Base-by-base conservation (phyloP, 352 stramenopile species). In the Globisporangium abappressorium region DNA sequence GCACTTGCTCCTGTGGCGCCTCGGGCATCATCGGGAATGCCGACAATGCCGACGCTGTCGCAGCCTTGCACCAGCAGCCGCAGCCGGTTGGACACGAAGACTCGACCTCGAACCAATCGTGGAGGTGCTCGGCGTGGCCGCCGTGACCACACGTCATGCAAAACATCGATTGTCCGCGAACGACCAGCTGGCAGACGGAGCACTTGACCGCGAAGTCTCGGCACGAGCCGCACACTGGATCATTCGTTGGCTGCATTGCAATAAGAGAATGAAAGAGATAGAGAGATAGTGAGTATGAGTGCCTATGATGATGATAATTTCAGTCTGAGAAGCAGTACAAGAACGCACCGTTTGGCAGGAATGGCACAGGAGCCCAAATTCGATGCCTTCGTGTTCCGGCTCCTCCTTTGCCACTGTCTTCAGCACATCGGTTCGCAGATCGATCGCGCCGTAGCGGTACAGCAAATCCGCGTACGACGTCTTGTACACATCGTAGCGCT, bases 111-210 rank as follows among this genome's bases (percentile, higher is more conserved):
- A 96, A 96, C 88, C 88, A 96, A 38, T 82, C 81, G 59, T 80
- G 84, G 24, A 94, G 66, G 60, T 96, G 88, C 43, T 74, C 64
- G 5, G 78, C 78, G 57, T 96, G 88, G 57, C 88, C 88, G 28
- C 88, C 88, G 61, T 96, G 88, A 28, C 88, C 88, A 54, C 88
- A 96, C 0, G 80, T 90, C 73, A 95, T 89, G 65, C 88, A 96
- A 64, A 90, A 94, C 85, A 94, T 93, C 22, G 84, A 93, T 66
- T 96, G 84, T 1, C 88, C 88, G 33, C 88, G 82, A 49, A 96
- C 85, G 12, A 90, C 84, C 30, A 96, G 80, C 60, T 94, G 84
- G 54, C 88, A 96, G 49, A 96, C 69, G 0, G 85, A 92, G 69
- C 88, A 96, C 51, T 87, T 84, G 67, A 94, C 66, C 24, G 85